Conservation (phyloP, 495 filamentous ascomycete species). For the Penicillium odoratum region DNA sequence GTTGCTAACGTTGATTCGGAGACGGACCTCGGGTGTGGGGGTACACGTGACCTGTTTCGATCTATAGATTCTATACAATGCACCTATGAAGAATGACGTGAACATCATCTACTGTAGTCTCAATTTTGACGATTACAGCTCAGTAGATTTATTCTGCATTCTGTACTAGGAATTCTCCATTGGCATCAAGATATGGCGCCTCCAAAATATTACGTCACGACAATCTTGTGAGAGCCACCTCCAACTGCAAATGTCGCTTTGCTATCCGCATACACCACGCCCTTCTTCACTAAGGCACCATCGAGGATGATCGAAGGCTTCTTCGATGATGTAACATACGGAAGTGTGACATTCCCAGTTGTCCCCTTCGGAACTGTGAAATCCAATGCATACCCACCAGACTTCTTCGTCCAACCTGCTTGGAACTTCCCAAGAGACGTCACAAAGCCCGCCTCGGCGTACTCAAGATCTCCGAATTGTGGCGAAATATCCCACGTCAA, state of each 20-base stretch:
- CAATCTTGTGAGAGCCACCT: conserved; percentile 32
- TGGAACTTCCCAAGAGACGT: conserved; percentile 54
- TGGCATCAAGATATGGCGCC: background rate
- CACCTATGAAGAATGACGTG: background rate
- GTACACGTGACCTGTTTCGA: conserved; percentile 1
- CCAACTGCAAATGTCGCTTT: conserved; percentile 26
- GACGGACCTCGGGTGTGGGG: background rate
- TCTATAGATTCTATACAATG: conserved; percentile 1
- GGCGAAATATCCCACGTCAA: conserved; percentile 53
- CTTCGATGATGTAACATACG: conserved; percentile 22
- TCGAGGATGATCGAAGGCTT: conserved; percentile 31
- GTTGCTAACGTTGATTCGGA: background rate
- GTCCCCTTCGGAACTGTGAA: conserved; percentile 49
- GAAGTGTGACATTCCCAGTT: conserved; percentile 43
- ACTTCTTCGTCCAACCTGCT: conserved; percentile 34
- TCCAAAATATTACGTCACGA: conserved; percentile 15
- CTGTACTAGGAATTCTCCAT: background rate
- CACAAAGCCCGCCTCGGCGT: conserved; percentile 56
- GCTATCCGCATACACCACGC: conserved; percentile 19
- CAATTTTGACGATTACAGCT: background rate
- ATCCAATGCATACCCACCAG: conserved; percentile 33
- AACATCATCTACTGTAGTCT: background rate
- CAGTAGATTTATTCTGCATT: background rate
- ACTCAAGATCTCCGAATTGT: conserved; percentile 49
- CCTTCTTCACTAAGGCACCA: conserved; percentile 25